Percentiles rank a stretch among this genome's conserved stretches.
phyloP scores from a whole-genome alignment of 345 rosid species.

The Nephelium lappaceum region DNA sequence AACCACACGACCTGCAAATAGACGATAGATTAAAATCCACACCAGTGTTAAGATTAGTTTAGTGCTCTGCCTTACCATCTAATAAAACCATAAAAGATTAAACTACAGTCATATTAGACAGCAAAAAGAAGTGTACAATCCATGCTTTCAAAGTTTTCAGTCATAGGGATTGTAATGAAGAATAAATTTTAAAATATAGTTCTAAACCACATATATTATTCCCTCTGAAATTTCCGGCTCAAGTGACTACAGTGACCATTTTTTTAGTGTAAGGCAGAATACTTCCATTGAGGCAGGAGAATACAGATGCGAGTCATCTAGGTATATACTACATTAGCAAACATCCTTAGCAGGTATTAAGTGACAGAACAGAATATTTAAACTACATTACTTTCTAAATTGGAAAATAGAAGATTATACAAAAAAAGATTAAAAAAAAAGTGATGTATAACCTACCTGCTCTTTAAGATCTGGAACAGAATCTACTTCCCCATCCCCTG shows the following conservation, averaged over 20 bases:
- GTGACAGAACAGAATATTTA: not conserved
- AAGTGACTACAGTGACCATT: not conserved
- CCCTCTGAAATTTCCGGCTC: not conserved
- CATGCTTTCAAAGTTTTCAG: not conserved
- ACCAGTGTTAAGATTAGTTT: not conserved
- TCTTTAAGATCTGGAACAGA: conserved; percentile 83
- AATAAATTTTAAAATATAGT: not conserved
- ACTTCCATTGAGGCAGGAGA: not conserved
- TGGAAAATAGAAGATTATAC: not conserved
- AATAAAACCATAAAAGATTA: not conserved
- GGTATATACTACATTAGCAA: not conserved
- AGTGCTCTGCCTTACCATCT: conserved; percentile 3
- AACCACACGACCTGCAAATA: conserved; percentile 78
- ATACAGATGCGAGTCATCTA: not conserved
- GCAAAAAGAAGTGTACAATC: not conserved
- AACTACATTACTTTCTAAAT: conserved; percentile 6
- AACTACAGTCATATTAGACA: not conserved
- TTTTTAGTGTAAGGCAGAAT: not conserved
- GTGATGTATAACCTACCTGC: conserved; percentile 54
- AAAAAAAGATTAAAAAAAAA: not conserved
- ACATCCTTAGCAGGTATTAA: not conserved
- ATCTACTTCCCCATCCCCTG: conserved; percentile 74
- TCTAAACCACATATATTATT: not conserved
- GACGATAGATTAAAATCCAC: not conserved
- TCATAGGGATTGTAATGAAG: not conserved